A percentile compares a stretch with the other conserved stretches of the same genome.
Evolutionary conservation across 441 rosid species (phyloP).

Genomic region (Erysimum cheiri): DNA sequence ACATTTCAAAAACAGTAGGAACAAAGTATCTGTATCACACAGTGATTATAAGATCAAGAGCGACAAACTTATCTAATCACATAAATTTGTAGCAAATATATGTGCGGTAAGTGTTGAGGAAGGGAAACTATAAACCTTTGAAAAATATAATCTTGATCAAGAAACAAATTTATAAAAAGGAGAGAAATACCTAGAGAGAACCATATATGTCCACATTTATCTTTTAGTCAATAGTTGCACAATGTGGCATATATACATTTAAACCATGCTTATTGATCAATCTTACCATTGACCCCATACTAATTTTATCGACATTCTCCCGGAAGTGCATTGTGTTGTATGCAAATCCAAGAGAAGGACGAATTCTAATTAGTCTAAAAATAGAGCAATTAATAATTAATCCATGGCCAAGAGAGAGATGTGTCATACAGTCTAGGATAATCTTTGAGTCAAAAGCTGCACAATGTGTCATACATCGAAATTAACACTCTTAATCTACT

Average conservation of each 20-base stretch:
- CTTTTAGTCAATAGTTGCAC: background rate
- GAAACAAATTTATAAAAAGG: slow-evolving; percentile 6
- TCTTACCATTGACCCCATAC: background rate
- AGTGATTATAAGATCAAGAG: background rate
- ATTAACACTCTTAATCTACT: too few relatives aligned
- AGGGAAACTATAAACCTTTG: background rate
- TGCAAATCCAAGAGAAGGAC: slow-evolving; percentile 16
- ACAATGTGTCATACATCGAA: background rate
- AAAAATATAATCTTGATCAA: slow-evolving; percentile 8
- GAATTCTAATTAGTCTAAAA: slow-evolving; percentile 11
- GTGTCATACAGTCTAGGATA: background rate
- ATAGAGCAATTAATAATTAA: background rate
- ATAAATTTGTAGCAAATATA: slow-evolving; percentile 5
- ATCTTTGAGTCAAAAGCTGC: background rate
- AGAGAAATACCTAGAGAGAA: background rate
- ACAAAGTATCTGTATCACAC: background rate
- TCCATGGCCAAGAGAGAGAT: background rate
- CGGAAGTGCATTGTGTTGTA: slow-evolving; percentile 17
- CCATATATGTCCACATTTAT: background rate
- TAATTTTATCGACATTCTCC: background rate
- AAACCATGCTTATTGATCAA: slow-evolving; percentile 1
- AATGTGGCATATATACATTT: background rate
- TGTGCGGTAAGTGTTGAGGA: background rate
- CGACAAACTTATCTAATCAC: background rate
- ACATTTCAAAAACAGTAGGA: background rate